phyloP scores from a whole-genome alignment of 371 early-diverging fungal genomes.

The Apophysomyces trapeziformis region DNA sequence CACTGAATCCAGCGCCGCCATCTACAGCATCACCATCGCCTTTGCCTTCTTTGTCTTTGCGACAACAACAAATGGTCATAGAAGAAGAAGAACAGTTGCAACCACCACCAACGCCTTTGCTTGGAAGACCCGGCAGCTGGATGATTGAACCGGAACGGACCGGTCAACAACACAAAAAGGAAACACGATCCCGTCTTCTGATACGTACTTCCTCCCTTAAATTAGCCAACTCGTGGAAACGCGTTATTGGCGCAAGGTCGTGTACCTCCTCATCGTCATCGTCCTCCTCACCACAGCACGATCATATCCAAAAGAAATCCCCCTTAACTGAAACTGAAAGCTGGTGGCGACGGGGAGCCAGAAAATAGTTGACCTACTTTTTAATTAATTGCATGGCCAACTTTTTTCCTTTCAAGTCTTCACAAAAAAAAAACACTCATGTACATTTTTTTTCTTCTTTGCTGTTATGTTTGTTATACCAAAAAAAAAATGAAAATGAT shows the following conservation, averaged over 20 bases:
- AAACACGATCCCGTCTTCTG: background rate
- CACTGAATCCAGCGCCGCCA: too few species aligned
- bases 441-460: too few species aligned
- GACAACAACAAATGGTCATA: background rate
- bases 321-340: background rate
- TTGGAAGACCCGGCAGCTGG: background rate
- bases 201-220: background rate
- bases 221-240: slow-evolving; percentile 8
- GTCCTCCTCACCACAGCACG: background rate
- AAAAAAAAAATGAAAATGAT: too few species aligned
- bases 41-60: background rate
- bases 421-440: too few species aligned
- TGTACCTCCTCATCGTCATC: too few species aligned
- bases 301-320: slow-evolving; percentile 1
- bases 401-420: too few species aligned
- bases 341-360: background rate
- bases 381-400: too few species aligned
- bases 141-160: background rate
- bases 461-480: too few species aligned
- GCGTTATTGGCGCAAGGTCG: background rate
- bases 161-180: background rate
- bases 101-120: background rate
- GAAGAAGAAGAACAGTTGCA: background rate
- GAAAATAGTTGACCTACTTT: background rate
- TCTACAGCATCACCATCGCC: background rate